Percentiles rank a stretch among this genome's conserved stretches.
Evolutionary conservation across 192 early-diverging fungal species (phyloP).

Genomic region (Coemansia sp.): DNA sequence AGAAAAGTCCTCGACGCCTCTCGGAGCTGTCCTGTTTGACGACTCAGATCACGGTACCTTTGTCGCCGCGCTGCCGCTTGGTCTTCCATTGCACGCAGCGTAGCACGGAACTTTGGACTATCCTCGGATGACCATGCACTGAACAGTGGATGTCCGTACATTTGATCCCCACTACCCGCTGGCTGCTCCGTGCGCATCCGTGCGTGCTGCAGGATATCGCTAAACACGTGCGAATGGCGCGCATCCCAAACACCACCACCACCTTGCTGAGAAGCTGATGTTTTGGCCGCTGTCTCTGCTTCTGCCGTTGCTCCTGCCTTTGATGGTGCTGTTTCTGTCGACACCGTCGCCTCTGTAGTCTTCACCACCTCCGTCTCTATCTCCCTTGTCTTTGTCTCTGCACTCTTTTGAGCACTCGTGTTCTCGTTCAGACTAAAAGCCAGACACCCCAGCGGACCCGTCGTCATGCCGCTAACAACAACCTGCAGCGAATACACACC

Average conservation of each 20-base stretch:
- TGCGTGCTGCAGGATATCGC: conserved; percentile 24
- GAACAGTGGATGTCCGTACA: conserved; percentile 34
- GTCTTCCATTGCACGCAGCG: conserved; percentile 33
- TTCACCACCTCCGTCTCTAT: too few relatives aligned
- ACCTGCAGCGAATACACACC: neutral
- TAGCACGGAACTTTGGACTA: conserved; percentile 37
- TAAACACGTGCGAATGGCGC: conserved; percentile 34
- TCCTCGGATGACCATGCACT: conserved; percentile 40
- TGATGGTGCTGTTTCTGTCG: neutral
- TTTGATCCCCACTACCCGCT: neutral
- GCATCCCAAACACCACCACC: too few relatives aligned
- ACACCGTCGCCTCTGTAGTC: neutral
- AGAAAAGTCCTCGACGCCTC: conserved; percentile 39
- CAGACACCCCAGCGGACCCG: neutral
- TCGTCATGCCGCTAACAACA: neutral
- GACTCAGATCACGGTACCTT: conserved; percentile 33
- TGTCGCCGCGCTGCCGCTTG: conserved; percentile 23
- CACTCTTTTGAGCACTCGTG: too few relatives aligned
- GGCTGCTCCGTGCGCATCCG: conserved; percentile 4
- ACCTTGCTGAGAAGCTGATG: neutral
- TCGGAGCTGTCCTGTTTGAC: conserved; percentile 20
- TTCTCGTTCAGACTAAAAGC: too few relatives aligned
- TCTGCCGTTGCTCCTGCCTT: neutral
- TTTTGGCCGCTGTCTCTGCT: neutral
- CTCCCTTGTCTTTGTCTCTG: too few relatives aligned